Evolutionary conservation across 169 alveolate genomes (phyloP).

Genomic region (Plasmodium yoelii): DNA sequence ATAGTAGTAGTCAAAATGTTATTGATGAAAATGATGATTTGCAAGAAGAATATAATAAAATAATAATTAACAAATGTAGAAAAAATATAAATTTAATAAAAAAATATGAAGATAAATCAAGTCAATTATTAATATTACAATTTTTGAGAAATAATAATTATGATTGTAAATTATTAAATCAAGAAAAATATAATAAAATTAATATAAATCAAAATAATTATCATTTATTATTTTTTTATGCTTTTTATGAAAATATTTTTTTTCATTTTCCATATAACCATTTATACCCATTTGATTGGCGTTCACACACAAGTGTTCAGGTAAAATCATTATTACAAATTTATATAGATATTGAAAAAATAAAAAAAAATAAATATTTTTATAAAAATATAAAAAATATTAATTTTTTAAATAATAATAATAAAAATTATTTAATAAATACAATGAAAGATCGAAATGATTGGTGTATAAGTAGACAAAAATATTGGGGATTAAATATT

Average conservation of each 20-base stretch:
- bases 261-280: constrained; percentile 73
- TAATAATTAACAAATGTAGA: neutral
- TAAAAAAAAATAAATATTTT: constrained; percentile 26
- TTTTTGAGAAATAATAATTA: no score
- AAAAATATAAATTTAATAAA: constrained; percentile 5
- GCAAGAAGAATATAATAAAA: constrained; percentile 47
- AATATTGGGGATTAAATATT: constrained; percentile 89
- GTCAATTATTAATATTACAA: neutral
- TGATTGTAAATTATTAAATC: neutral
- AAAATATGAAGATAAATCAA: neutral
- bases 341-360: constrained; percentile 66
- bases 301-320: constrained; percentile 67
- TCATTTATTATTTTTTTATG: constrained; percentile 51
- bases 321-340: constrained; percentile 65
- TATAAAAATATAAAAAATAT: constrained; percentile 64
- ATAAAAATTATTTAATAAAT: constrained; percentile 75
- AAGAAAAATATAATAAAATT: constrained; percentile 1
- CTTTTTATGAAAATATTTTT: constrained; percentile 49
- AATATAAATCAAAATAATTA: constrained; percentile 37
- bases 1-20: constrained; percentile 44
- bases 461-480: constrained; percentile 90
- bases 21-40: constrained; percentile 63
- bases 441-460: constrained; percentile 78
- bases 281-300: constrained; percentile 68
- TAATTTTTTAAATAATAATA: constrained; percentile 73